These are phyloP conservation scores for Helicostylum pulchrum DNA, from an alignment of 192 early-diverging fungal genomes.

Conservation along the genomic window DNA sequence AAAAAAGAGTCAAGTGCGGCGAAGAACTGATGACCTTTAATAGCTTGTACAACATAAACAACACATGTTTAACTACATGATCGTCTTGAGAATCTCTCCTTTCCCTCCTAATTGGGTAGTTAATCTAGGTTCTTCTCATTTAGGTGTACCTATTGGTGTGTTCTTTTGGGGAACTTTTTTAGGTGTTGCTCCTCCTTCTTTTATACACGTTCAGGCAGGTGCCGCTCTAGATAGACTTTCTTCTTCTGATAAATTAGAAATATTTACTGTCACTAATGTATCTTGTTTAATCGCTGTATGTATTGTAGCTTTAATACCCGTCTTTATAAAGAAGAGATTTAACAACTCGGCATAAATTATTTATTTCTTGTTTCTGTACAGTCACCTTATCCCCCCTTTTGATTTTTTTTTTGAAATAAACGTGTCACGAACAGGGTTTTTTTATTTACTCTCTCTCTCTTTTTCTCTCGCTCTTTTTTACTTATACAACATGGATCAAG, in stretches of 20 bases:
- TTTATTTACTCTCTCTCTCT: not conserved
- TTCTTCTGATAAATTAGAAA: conserved; percentile 41
- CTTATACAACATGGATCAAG: conserved; percentile 49
- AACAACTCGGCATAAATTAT: not conserved
- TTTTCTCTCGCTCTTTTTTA: not conserved
- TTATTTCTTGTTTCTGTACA: too few species aligned
- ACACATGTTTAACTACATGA: conserved; percentile 57
- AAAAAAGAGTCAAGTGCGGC: not conserved
- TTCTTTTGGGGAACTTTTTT: conserved; percentile 57
- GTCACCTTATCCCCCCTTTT: too few species aligned
- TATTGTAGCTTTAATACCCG: conserved; percentile 45
- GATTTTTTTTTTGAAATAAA: too few species aligned
- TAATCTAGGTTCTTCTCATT: conserved; percentile 57
- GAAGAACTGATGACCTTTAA: not conserved
- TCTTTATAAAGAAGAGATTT: conserved; percentile 36
- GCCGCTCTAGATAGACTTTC: conserved; percentile 47
- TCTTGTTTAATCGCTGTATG: conserved; percentile 43
- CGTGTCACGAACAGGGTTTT: conserved; percentile 30
- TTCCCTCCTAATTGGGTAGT: conserved; percentile 61
- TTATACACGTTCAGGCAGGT: conserved; percentile 59
- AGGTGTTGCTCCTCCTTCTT: conserved; percentile 48
- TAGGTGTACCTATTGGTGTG: conserved; percentile 46
- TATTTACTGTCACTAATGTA: conserved; percentile 48
- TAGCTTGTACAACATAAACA: conserved; percentile 45
- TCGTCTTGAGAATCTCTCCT: conserved; percentile 51